Base-by-base conservation (phyloP, 192 early-diverging fungal genomes). In the Coemansia sp. region DNA sequence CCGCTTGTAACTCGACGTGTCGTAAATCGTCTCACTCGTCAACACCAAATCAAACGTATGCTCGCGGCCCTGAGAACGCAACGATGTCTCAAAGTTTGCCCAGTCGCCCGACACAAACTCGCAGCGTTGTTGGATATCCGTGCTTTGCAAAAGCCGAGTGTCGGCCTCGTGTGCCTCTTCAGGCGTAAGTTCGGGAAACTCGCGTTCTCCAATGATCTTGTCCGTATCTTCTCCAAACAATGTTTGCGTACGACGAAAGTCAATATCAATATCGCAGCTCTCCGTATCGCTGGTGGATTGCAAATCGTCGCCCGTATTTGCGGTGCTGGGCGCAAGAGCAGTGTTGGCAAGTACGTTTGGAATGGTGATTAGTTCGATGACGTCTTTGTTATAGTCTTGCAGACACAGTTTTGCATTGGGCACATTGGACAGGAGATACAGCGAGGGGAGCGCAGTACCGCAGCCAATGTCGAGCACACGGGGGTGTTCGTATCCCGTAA, bases 321-420 rank as follows among this genome's bases (percentile, higher is more conserved):
- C 59, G 19, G 50, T 52, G 10, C 62, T 57, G 18, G 64, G 65
- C 24, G 26, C n/a, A 27, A 87, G 69, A 20, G 81, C 71, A 0
- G 89, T 89, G 76, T 98, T 98, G 18, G 93, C 67, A 22, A 96
- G 73, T 19, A 92, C 89, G 61, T 98, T 98, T 32, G 96, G 96
- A 43, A 94, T 81, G 2, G 96, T 98, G 12, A 98, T 87, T 6
- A 90, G 84, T 57, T 86, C 84, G 18, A 98, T 62, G 0, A 97
- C 95, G 47, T 93, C 87, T 32, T 86, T 85, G 74, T 98, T 98
- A 71, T 97, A 97, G 70, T 97, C 94, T 64, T 97, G 96, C 66
- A 98, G 83, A 74, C 92, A 87, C 0, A 98, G 89, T 61, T 24
- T 61, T 45, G 54, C 75, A 29, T 41, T 74, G 12, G 84, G 75